phyloP scores from a whole-genome alignment of 2,329 filamentous ascomycete species.

The Stachybotrys echinatus region DNA sequence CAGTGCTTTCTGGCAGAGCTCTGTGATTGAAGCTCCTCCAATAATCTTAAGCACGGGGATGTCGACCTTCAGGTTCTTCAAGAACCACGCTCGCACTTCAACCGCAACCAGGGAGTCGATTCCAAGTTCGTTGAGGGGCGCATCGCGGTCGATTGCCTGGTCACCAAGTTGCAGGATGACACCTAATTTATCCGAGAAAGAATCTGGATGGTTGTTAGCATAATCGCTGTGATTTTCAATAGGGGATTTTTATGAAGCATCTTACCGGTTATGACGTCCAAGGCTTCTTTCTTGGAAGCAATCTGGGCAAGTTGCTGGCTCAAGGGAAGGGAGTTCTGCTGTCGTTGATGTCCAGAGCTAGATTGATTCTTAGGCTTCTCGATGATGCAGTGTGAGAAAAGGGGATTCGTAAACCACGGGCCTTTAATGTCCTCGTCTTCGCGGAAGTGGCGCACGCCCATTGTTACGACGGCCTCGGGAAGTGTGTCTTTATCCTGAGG shows the following conservation, averaged over 20 bases:
- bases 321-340: conserved; percentile 1
- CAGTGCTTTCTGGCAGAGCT: conserved; percentile 6
- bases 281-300: not conserved
- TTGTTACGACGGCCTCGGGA: not conserved
- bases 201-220: conserved; percentile 1
- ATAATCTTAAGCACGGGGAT: conserved; percentile 38
- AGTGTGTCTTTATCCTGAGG: not conserved
- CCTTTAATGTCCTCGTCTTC: not conserved
- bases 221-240: not conserved
- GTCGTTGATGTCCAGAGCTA: not conserved
- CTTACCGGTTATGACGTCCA: not conserved
- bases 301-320: not conserved
- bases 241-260: not conserved
- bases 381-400: conserved; percentile 1
- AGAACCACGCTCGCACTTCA: conserved; percentile 42
- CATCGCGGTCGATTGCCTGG: not conserved
- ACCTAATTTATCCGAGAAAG: not conserved
- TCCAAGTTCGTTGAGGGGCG: conserved; percentile 13
- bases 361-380: not conserved
- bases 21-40: conserved; percentile 8
- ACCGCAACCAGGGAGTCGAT: conserved; percentile 26
- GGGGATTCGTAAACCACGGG: not conserved
- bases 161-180: not conserved
- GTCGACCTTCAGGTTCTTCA: conserved; percentile 34
- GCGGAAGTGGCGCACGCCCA: not conserved